Base-by-base conservation (phyloP, 768 basidiomycete genomes). In the Suillus spraguei region DNA sequence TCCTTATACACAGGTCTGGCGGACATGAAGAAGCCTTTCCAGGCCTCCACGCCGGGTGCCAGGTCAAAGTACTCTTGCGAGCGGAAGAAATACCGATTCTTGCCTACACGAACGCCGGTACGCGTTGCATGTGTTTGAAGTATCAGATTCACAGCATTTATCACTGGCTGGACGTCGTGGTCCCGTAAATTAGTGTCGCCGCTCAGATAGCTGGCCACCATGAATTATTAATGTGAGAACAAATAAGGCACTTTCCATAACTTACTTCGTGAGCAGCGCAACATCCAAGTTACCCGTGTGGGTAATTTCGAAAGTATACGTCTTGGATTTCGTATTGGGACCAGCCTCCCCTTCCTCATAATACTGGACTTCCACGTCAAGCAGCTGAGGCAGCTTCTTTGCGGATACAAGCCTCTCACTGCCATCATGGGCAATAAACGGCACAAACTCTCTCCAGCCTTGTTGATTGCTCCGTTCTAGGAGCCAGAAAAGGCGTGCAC, bases 81-180 rank as follows among this genome's bases (percentile, higher is more conserved):
- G 46, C 75, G 77, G 66, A 83, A 85, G 76, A 86, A 86, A 68
- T 80, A 83, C 13, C 82, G 78, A 65, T 85, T 84, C 61, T 77
- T 74, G 10, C 84, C 81, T 4, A 85, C 82, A 64, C 80, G 79
- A 59, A 81, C 74, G 4, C 85, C 84, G 11, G 71, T 74, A 46
- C 74, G 76, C 35, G 75, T 73, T 7, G 84, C 80, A 59, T 81
- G 73, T 24, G 80, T 71, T 38, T 81, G 76, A 5, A 86, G 67
- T 17, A 85, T 74, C 53, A 85, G 65, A 64, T 85, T 86, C 52
- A 84, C 66, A 4, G 84, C 84, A 13, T 78, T 71, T 11, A 81
- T 70, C 32, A 83, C 68, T 0, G 84, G 84, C 35, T 71, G 58
- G 56, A 80, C 72, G 59, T 85, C 81, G 52, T 77, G 79, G 20